A percentile compares a stretch with the other conserved stretches of the same genome.
phyloP scores from a whole-genome alignment of 129 eudicot genomes.

The Ambrosia artemisiifolia region DNA sequence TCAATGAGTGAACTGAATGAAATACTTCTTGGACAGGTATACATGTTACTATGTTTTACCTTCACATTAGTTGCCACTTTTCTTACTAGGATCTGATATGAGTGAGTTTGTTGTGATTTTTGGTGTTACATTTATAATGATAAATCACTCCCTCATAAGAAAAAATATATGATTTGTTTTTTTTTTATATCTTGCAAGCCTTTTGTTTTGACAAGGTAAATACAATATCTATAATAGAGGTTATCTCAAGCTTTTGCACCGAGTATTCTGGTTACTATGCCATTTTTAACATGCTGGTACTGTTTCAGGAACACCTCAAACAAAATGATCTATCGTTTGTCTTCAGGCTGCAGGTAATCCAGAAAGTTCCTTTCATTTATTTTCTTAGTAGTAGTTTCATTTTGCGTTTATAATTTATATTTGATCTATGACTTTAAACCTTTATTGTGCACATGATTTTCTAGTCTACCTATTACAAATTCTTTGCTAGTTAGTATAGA shows the following conservation, averaged over 20 bases:
- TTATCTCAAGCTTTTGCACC: slow-evolving; percentile 2
- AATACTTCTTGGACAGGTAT: slow-evolving; percentile 92
- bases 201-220: neutral
- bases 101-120: neutral
- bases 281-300: slow-evolving; percentile 26
- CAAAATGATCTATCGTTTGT: slow-evolving; percentile 90
- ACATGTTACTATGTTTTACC: slow-evolving; percentile 17
- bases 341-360: slow-evolving; percentile 88
- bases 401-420: neutral
- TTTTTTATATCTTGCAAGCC: neutral
- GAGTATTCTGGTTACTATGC: neutral
- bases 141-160: neutral
- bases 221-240: neutral
- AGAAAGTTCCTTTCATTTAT: slow-evolving; percentile 10
- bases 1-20: slow-evolving; percentile 98
- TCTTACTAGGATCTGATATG: slow-evolving; percentile 1
- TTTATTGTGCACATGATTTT: slow-evolving; percentile 5
- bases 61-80: slow-evolving; percentile 8
- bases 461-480: neutral
- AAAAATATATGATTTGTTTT: neutral
- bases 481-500: neutral
- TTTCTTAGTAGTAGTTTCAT: neutral
- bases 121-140: slow-evolving; percentile 3
- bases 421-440: neutral
- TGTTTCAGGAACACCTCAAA: slow-evolving; percentile 90